These are phyloP conservation scores for Sugiyamaella floridensis DNA, from an alignment of 805 yeast species.

Conservation along the genomic window DNA sequence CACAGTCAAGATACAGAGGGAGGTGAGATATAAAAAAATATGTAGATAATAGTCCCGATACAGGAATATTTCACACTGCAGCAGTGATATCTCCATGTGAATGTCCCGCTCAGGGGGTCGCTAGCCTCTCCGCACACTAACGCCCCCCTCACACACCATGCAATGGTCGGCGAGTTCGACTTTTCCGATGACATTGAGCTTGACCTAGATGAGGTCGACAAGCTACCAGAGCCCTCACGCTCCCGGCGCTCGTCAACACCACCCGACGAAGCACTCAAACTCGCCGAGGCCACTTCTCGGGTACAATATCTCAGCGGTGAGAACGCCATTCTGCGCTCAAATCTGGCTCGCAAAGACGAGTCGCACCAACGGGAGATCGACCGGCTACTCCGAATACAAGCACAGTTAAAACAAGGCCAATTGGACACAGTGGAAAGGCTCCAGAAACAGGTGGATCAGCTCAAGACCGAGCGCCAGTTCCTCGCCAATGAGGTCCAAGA, in stretches of 20 bases:
- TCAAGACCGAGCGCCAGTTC: constrained; percentile 53
- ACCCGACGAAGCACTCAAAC: constrained; percentile 1
- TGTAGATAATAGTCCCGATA: not conserved
- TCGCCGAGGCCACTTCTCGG: constrained; percentile 27
- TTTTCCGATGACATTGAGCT: constrained; percentile 15
- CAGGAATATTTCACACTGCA: not conserved
- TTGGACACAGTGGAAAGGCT: constrained; percentile 36
- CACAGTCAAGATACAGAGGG: too few relatives aligned
- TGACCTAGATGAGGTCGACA: constrained; percentile 21
- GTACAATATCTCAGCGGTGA: constrained; percentile 68
- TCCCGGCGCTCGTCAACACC: constrained; percentile 8
- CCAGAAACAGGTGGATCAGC: constrained; percentile 36
- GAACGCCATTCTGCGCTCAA: constrained; percentile 66
- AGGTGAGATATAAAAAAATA: too few relatives aligned
- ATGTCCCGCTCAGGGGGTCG: not conserved
- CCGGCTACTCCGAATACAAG: constrained; percentile 20
- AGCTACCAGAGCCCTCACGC: constrained; percentile 9
- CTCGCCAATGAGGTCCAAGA: constrained; percentile 43
- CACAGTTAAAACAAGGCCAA: constrained; percentile 23
- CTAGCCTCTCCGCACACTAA: not conserved
- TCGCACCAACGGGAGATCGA: constrained; percentile 25
- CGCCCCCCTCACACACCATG: not conserved
- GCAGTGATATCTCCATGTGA: not conserved
- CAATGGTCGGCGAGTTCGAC: constrained; percentile 11
- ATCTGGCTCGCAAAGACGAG: constrained; percentile 37